Percentiles rank a stretch among this genome's conserved stretches.
These are phyloP conservation scores for Parmelia sp. DNA, from an alignment of 495 filamentous ascomycete genomes.

Conservation along the genomic window DNA sequence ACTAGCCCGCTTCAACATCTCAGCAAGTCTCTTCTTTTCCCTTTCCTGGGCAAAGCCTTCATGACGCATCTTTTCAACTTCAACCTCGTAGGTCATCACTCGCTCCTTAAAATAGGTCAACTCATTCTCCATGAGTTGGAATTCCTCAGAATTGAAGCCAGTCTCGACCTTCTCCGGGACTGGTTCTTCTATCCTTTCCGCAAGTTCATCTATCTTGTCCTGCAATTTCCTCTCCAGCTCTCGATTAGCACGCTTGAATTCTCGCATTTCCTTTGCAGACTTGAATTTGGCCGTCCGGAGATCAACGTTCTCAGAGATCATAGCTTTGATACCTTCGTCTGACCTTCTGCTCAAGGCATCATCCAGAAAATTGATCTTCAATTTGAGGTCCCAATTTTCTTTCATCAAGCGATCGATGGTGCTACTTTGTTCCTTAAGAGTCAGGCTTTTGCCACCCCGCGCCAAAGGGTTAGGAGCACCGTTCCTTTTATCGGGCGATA, in stretches of 20 bases:
- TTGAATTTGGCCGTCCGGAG: constrained; percentile 83
- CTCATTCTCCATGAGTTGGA: constrained; percentile 75
- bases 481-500: constrained; percentile 49
- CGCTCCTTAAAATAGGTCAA: constrained; percentile 73
- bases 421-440: constrained; percentile 92
- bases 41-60: constrained; percentile 69
- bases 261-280: constrained; percentile 80
- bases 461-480: constrained; percentile 47
- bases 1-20: constrained; percentile 66
- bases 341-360: constrained; percentile 85
- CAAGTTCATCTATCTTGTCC: constrained; percentile 57
- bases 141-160: constrained; percentile 54
- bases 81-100: constrained; percentile 71
- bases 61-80: constrained; percentile 72
- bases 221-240: constrained; percentile 81
- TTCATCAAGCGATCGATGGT: constrained; percentile 94
- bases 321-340: constrained; percentile 93
- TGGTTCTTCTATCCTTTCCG: constrained; percentile 35
- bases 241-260: constrained; percentile 66
- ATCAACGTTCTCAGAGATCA: constrained; percentile 95
- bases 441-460: constrained; percentile 72
- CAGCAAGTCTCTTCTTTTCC: constrained; percentile 75
- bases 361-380: constrained; percentile 79
- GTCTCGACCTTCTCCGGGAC: constrained; percentile 48
- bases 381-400: constrained; percentile 81